These are phyloP conservation scores for Cladosporium austrohemisphaericum DNA, from an alignment of 2,329 filamentous ascomycete genomes.

Conservation along the genomic window DNA sequence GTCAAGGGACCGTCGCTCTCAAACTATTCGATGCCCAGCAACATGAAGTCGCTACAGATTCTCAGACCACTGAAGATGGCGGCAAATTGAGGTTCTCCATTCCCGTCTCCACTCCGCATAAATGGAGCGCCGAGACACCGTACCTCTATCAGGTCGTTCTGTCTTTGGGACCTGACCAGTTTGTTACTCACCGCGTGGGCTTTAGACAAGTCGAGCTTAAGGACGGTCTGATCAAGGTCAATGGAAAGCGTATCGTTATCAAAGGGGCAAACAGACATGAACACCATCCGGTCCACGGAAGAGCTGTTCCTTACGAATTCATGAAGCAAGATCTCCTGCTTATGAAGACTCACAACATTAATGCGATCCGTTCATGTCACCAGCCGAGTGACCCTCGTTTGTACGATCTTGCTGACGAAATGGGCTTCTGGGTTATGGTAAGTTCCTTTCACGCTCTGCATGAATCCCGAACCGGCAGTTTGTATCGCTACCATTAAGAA, in stretches of 20 bases:
- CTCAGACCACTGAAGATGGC: conserved; percentile 14
- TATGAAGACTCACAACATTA: conserved; percentile 70
- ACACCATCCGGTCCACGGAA: conserved; percentile 62
- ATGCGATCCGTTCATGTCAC: conserved; percentile 65
- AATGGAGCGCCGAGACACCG: conserved; percentile 67
- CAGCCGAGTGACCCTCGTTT: conserved; percentile 62
- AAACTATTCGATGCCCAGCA: conserved; percentile 36
- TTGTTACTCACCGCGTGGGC: conserved; percentile 54
- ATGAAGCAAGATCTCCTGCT: conserved; percentile 59
- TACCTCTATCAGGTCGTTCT: conserved; percentile 56
- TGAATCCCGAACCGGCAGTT: background rate
- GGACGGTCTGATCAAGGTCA: conserved; percentile 58
- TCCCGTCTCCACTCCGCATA: conserved; percentile 51
- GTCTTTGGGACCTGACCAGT: conserved; percentile 38
- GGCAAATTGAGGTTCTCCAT: conserved; percentile 36
- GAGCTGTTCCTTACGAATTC: conserved; percentile 60
- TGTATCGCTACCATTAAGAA: too few species aligned
- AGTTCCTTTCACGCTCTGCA: background rate
- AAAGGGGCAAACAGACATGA: conserved; percentile 68
- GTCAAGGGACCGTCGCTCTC: conserved; percentile 42
- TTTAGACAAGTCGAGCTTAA: conserved; percentile 63
- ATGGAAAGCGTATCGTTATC: conserved; percentile 58
- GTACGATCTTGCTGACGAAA: conserved; percentile 60
- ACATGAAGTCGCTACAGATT: conserved; percentile 39
- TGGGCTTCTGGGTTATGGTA: conserved; percentile 62